Evolutionary conservation across 2,329 filamentous ascomycete genomes (phyloP).

Genomic region (Botryotinia globosa): DNA sequence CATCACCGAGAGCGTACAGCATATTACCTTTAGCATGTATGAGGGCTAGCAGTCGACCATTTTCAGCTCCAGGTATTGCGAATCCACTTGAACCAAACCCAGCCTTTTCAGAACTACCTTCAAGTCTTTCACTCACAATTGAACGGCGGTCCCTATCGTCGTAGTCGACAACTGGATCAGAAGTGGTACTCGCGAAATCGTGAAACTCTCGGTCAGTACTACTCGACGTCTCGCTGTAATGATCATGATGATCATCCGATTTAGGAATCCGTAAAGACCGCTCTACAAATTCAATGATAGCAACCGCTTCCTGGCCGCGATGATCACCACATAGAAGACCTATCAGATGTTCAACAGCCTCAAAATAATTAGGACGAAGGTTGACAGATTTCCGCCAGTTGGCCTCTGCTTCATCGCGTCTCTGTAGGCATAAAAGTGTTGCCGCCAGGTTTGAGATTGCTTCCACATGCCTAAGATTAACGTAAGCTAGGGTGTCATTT

Average conservation of each 20-base stretch:
- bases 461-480: constrained; percentile 64
- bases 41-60: constrained; percentile 87
- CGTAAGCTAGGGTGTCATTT: constrained; percentile 16
- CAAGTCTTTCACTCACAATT: constrained; percentile 23
- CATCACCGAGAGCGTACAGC: constrained; percentile 85
- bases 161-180: constrained; percentile 35
- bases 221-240: constrained; percentile 57
- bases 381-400: constrained; percentile 85
- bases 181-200: constrained; percentile 29
- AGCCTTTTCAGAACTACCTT: constrained; percentile 27
- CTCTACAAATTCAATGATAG: constrained; percentile 84
- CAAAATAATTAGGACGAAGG: constrained; percentile 81
- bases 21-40: constrained; percentile 99
- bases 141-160: constrained; percentile 33
- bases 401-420: constrained; percentile 77
- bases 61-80: constrained; percentile 78
- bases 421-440: constrained; percentile 78
- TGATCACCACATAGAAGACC: constrained; percentile 80
- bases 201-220: constrained; percentile 43
- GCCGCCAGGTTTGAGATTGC: constrained; percentile 92
- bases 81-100: constrained; percentile 80
- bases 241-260: constrained; percentile 50
- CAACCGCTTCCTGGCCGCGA: constrained; percentile 78
- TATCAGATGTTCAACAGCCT: constrained; percentile 92
- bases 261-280: constrained; percentile 57